Conservation (phyloP, 371 early-diverging fungal genomes). For the Mucor indicus region DNA sequence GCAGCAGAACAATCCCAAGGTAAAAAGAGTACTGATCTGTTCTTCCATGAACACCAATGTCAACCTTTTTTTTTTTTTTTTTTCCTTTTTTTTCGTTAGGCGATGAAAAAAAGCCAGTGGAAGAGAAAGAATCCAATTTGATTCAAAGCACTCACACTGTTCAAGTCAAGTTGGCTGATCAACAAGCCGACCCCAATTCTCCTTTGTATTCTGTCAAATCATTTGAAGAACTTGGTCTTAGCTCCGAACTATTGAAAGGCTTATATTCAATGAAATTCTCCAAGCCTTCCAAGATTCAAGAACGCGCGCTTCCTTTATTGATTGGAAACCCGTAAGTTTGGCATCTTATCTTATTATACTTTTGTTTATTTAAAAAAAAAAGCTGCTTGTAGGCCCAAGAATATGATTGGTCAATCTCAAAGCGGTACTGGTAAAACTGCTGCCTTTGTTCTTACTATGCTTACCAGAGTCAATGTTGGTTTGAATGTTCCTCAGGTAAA, state of each 20-base stretch:
- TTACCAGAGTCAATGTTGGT: slow-evolving; percentile 66
- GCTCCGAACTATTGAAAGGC: slow-evolving; percentile 83
- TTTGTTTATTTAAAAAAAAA: background rate
- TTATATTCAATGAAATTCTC: slow-evolving; percentile 91
- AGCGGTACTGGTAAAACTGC: slow-evolving; percentile 88
- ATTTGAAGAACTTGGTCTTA: slow-evolving; percentile 76
- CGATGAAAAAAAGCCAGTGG: no score
- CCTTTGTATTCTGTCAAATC: slow-evolving; percentile 77
- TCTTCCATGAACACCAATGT: no score
- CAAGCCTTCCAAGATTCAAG: slow-evolving; percentile 95
- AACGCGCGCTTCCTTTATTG: slow-evolving; percentile 89
- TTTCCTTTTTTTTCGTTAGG: no score
- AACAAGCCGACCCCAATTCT: slow-evolving; percentile 72
- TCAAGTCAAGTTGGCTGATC: slow-evolving; percentile 78
- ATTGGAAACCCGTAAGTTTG: slow-evolving; percentile 71
- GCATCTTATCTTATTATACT: background rate
- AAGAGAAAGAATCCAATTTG: slow-evolving; percentile 24
- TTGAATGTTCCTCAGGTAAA: slow-evolving; percentile 55
- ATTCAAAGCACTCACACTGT: slow-evolving; percentile 67
- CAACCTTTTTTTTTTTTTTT: no score
- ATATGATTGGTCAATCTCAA: slow-evolving; percentile 51
- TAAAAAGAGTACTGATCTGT: no score
- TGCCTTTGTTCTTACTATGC: slow-evolving; percentile 91
- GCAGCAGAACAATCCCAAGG: no score
- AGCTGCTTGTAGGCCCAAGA: slow-evolving; percentile 38